Percentiles rank a stretch among this genome's conserved stretches.
phyloP scores from a whole-genome alignment of 2,329 filamentous ascomycete species.

The Neofusicoccum cordaticola region DNA sequence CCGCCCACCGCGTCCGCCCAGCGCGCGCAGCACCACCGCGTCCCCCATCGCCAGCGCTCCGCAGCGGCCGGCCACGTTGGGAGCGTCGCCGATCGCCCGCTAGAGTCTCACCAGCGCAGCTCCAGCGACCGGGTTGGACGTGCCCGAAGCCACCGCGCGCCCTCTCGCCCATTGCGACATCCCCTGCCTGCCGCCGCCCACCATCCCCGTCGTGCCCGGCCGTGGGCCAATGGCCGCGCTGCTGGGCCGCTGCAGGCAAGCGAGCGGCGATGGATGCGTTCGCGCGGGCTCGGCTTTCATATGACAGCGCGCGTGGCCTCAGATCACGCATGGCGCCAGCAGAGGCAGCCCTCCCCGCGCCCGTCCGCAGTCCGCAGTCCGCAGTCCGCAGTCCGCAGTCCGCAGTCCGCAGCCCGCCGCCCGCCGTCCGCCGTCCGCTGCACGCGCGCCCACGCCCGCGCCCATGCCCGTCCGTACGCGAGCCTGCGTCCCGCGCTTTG shows the following conservation, averaged over 20 bases:
- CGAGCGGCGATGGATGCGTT: background rate
- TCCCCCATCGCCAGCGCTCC: background rate
- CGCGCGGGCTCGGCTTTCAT: background rate
- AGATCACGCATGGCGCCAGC: background rate
- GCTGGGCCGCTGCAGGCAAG: background rate
- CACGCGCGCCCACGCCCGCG: background rate
- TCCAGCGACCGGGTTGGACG: constrained; percentile 9
- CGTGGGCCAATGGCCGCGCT: background rate
- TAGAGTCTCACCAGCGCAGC: constrained; percentile 7
- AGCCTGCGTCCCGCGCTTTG: constrained; percentile 10
- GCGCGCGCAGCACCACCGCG: background rate
- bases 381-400: too few species aligned
- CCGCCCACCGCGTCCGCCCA: background rate
- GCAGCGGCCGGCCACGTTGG: background rate
- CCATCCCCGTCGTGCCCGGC: background rate
- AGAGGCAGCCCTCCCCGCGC: background rate
- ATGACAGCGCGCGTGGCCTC: background rate
- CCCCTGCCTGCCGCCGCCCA: background rate
- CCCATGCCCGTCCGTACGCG: background rate
- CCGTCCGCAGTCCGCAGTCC: background rate
- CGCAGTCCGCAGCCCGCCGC: too few species aligned
- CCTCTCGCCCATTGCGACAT: background rate
- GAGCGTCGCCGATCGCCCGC: constrained; percentile 1
- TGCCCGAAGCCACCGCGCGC: background rate
- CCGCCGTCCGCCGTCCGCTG: background rate